Conservation (phyloP, 2,329 filamentous ascomycete genomes). For the Calonectria naviculata region DNA sequence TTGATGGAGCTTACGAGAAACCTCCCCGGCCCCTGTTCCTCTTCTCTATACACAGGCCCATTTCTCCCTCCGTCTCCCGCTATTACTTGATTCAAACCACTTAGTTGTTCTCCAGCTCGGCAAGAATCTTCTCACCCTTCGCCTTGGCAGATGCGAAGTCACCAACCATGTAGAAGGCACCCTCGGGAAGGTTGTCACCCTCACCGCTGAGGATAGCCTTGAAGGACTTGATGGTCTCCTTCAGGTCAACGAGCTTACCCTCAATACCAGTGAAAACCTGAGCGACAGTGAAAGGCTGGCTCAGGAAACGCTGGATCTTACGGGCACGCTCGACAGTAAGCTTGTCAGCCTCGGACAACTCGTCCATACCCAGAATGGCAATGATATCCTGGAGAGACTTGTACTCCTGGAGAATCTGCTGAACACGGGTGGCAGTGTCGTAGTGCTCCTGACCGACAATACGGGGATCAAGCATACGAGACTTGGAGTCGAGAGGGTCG, state of each 20-base stretch:
- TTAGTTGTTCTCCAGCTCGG: slow-evolving; percentile 82
- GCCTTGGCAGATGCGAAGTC: slow-evolving; percentile 90
- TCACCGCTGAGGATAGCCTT: slow-evolving; percentile 96
- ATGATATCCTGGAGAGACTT: slow-evolving; percentile 99
- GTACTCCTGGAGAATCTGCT: slow-evolving; percentile 99
- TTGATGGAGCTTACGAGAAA: slow-evolving; percentile 65
- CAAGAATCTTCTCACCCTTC: slow-evolving; percentile 99
- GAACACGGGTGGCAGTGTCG: slow-evolving; percentile 91
- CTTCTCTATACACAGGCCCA: slow-evolving; percentile 68
- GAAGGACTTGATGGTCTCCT: slow-evolving; percentile 98
- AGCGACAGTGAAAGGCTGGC: slow-evolving; percentile 95
- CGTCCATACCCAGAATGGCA: slow-evolving; percentile 99
- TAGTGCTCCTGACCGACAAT: slow-evolving; percentile 99
- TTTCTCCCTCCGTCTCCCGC: slow-evolving; percentile 45
- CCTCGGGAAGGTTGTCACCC: slow-evolving; percentile 94
- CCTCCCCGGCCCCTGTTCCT: slow-evolving; percentile 61
- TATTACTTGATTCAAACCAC: slow-evolving; percentile 50
- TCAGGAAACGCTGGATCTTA: slow-evolving; percentile 99
- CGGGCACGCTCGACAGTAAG: slow-evolving; percentile 99
- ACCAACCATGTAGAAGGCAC: slow-evolving; percentile 98
- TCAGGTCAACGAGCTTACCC: slow-evolving; percentile 96
- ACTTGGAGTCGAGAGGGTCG: slow-evolving; percentile 99
- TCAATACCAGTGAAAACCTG: slow-evolving; percentile 92
- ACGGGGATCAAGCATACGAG: slow-evolving; percentile 99
- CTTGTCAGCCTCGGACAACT: slow-evolving; percentile 99